Evolutionary conservation across 1,139 yeast genomes (phyloP).

Genomic region (Meyerozyma carpophila): DNA sequence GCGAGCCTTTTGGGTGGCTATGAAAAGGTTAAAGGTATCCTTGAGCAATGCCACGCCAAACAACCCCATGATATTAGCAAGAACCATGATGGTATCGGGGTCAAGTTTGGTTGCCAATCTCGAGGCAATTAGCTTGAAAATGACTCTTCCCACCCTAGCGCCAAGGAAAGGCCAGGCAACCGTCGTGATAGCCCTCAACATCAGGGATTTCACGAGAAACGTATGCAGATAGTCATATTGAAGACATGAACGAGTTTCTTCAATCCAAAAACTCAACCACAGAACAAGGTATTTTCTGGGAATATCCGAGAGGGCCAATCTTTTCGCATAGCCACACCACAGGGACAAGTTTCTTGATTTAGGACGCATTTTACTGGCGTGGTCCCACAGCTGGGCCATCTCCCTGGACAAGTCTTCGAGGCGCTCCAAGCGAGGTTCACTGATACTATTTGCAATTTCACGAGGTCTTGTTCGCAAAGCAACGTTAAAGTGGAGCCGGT

Average conservation of each 20-base stretch:
- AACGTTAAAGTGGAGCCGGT: constrained; percentile 37
- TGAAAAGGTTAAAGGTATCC: constrained; percentile 30
- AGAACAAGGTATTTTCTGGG: neutral
- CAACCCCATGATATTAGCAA: constrained; percentile 44
- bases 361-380: neutral
- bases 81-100: constrained; percentile 34
- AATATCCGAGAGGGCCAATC: neutral
- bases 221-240: constrained; percentile 30
- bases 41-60: constrained; percentile 30
- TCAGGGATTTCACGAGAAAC: constrained; percentile 19
- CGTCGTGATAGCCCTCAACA: constrained; percentile 28
- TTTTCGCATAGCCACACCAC: constrained; percentile 4
- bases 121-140: constrained; percentile 12
- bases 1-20: constrained; percentile 24
- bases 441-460: constrained; percentile 30
- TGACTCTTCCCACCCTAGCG: constrained; percentile 26
- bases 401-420: constrained; percentile 19
- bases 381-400: neutral
- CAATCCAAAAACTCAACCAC: constrained; percentile 9
- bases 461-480: constrained; percentile 28
- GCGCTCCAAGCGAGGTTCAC: constrained; percentile 17
- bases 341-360: neutral
- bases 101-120: constrained; percentile 17
- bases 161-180: constrained; percentile 38
- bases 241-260: constrained; percentile 29